A percentile compares a stretch with the other conserved stretches of the same genome.
These are phyloP conservation scores for Lodderomyces margitis DNA, from an alignment of 1,139 yeast genomes.

Conservation along the genomic window DNA sequence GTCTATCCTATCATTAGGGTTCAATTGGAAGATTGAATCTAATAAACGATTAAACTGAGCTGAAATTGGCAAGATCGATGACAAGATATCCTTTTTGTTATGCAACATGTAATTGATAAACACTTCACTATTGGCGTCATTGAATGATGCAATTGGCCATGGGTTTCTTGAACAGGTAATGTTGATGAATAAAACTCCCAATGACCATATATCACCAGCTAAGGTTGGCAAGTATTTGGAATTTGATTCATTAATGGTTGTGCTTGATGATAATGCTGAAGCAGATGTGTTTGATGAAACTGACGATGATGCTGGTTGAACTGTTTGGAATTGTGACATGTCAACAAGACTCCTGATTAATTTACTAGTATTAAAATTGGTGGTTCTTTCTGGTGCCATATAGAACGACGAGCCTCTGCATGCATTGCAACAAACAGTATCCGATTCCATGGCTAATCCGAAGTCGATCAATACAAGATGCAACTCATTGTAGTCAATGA, in stretches of 20 bases:
- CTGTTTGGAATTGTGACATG: conserved; percentile 27
- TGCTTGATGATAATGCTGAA: too few relatives aligned
- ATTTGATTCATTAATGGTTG: conserved; percentile 19
- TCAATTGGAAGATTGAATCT: conserved; percentile 52
- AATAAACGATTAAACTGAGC: conserved; percentile 57
- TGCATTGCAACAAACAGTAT: conserved; percentile 61
- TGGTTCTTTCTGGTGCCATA: conserved; percentile 89
- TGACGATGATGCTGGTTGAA: conserved; percentile 18
- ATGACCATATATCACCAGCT: conserved; percentile 86
- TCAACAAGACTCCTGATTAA: conserved; percentile 29
- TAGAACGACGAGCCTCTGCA: conserved; percentile 88
- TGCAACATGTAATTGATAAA: conserved; percentile 45
- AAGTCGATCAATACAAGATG: conserved; percentile 74
- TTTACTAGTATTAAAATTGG: conserved; percentile 40
- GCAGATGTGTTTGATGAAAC: conserved; percentile 11
- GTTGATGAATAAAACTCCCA: conserved; percentile 78
- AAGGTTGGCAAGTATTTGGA: conserved; percentile 56
- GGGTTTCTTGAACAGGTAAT: conserved; percentile 85
- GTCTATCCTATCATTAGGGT: conserved; percentile 63
- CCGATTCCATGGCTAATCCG: conserved; percentile 71
- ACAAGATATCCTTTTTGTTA: conserved; percentile 27
- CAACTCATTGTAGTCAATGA: conserved; percentile 53
- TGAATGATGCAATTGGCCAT: conserved; percentile 77
- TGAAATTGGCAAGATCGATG: conserved; percentile 63
- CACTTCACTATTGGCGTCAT: conserved; percentile 49